Evolutionary conservation across 192 early-diverging fungal species (phyloP), one percentile per base, ranked within the genome.

Genomic region (Kappamyces sp.): DNA sequence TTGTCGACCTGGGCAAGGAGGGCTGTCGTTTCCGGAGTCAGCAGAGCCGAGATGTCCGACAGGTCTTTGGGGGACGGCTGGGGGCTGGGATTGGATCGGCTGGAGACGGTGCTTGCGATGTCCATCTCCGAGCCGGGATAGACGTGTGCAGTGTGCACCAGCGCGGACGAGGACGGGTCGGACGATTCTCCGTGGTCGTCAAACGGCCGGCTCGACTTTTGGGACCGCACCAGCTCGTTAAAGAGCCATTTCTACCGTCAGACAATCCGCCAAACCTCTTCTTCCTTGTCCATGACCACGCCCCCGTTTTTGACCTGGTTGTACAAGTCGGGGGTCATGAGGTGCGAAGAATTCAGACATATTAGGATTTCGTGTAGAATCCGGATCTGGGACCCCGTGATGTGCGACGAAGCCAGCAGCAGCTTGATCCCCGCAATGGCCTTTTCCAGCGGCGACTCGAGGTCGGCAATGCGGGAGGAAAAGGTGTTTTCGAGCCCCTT

Each of bases 391-490:
- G 70, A 65, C 15, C 55, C 69, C 32, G 49, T 47, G 32, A 78
- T 52, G 31, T 31, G 15, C 3, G 75, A 62, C 35, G 59, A 63
- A 7, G 69, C 62, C 69, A 81, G 61, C 53, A 81, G 48, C n/a
- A 58, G 44, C 43, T 73, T 68, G 40, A 76, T 44, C 6, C 64
- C 64, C 32, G 68, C 39, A 51, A 78, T 81, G 2, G 79, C 75
- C 49, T 78, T 78, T 49, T 81, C 79, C 12, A 81, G 61, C 7
- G 79, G 79, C 12, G 75, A 78, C 38, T 78, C 76, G 48, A 81
- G 55, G 54, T 81, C 79, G 23, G 74, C 79, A 46, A 78, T 71
- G 36, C 64, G 58, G 15, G 70, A 66, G 3, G 47, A 61, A 47
- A 48, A 71, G n/a, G 60, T 44, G 23, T 40, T 13, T 54, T 80